Evolutionary conservation across 202 grass and related monocot genomes (phyloP).

Genomic region (Panicum hallii): DNA sequence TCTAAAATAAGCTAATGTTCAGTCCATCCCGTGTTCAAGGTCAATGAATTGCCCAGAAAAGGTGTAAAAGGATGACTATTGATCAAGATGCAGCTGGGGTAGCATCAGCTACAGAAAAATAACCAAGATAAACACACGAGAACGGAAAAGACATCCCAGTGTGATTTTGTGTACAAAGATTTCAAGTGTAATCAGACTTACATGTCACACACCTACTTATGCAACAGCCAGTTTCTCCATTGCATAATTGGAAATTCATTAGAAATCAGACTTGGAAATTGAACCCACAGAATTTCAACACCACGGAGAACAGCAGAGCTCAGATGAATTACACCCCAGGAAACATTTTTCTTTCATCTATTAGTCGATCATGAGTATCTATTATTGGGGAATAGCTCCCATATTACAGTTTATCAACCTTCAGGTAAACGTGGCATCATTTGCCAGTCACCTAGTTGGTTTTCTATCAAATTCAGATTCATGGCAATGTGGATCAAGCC

Average conservation of each 20-base stretch:
- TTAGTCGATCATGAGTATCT: conserved; percentile 3
- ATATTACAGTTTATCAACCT: conserved; percentile 39
- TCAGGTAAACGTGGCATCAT: background rate
- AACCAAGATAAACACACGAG: background rate
- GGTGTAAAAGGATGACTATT: background rate
- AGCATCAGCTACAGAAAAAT: background rate
- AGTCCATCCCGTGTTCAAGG: background rate
- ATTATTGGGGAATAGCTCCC: conserved; percentile 2
- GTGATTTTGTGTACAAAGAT: background rate
- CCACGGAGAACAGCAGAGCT: background rate
- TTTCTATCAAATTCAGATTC: conserved; percentile 83
- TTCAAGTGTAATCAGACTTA: background rate
- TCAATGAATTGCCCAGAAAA: background rate
- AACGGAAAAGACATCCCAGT: background rate
- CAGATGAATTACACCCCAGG: conserved; percentile 1
- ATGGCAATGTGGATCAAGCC: conserved; percentile 88
- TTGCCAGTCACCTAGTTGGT: conserved; percentile 21
- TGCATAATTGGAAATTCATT: background rate
- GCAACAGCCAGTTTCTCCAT: background rate
- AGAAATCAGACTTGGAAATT: background rate
- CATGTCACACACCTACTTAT: background rate
- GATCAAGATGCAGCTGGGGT: background rate
- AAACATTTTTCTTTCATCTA: conserved; percentile 12
- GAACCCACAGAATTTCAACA: background rate
- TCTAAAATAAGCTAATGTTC: background rate